Percentiles rank a stretch among this genome's conserved stretches.
Evolutionary conservation across 2,329 filamentous ascomycete genomes (phyloP).

Genomic region (Aspergillus persii): DNA sequence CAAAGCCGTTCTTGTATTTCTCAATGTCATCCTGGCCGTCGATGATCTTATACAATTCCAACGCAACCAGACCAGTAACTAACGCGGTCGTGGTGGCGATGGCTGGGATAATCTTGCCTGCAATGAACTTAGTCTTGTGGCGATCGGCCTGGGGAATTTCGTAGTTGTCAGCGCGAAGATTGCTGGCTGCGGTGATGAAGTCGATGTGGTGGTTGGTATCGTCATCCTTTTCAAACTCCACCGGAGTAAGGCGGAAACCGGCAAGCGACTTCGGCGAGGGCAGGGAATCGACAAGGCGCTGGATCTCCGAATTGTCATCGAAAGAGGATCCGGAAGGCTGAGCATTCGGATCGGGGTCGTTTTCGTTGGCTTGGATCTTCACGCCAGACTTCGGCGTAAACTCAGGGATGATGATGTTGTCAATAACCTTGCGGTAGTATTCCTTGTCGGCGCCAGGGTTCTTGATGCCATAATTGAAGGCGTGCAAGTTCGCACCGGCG

Average conservation of each 20-base stretch:
- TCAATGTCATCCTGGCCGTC: slow-evolving; percentile 96
- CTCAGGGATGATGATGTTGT: slow-evolving; percentile 93
- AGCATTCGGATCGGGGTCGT: slow-evolving; percentile 88
- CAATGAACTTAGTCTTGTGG: slow-evolving; percentile 99
- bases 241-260: slow-evolving; percentile 83
- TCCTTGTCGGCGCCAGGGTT: slow-evolving; percentile 68
- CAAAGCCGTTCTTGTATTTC: slow-evolving; percentile 98
- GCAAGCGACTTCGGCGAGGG: slow-evolving; percentile 77
- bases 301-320: slow-evolving; percentile 73
- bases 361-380: slow-evolving; percentile 96
- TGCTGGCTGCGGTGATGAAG: slow-evolving; percentile 97
- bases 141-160: slow-evolving; percentile 89
- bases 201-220: slow-evolving; percentile 98
- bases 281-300: slow-evolving; percentile 68
- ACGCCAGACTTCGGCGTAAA: slow-evolving; percentile 86
- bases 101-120: slow-evolving; percentile 97
- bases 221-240: slow-evolving; percentile 98
- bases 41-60: slow-evolving; percentile 95
- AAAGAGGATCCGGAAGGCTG: slow-evolving; percentile 51
- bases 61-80: slow-evolving; percentile 85
- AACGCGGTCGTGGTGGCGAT: slow-evolving; percentile 97
- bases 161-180: slow-evolving; percentile 95
- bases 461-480: slow-evolving; percentile 97
- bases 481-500: slow-evolving; percentile 85
- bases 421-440: slow-evolving; percentile 75